Evolutionary conservation across 2,329 filamentous ascomycete genomes (phyloP), one percentile per base, ranked within the genome.

Genomic region (Exophiala calicioides): DNA sequence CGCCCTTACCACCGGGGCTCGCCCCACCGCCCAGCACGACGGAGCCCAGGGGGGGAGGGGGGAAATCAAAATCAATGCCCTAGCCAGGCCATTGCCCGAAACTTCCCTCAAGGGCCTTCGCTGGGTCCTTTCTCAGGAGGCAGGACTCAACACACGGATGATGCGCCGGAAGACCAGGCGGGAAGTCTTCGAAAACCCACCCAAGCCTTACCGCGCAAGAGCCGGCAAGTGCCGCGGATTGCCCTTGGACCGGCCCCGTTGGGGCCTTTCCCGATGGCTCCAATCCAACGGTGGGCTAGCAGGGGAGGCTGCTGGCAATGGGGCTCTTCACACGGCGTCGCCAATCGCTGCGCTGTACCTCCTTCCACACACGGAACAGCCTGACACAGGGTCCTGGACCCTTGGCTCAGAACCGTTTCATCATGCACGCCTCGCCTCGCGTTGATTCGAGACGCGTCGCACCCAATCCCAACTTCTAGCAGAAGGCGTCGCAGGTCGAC

Each of bases 341-440:
- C 24, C 24, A 27, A 27, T 27, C 24, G 24, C 24, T 27, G 7
- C 12, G 24, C 24, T 12, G 24, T 12, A 12, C 24, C 24, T 12
- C 24, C 24, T 27, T 7, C 13, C 13, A 8, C 6, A 7, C 31
- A 33, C 6, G 7, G 31, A 8, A 8, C 8, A 13, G 31, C 31
- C 33, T 36, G 33, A 36, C 13, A 36, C 33, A n/a, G 27, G 18
- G 27, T n/a, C n/a, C n/a, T n/a, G n/a, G n/a, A n/a, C n/a, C n/a
- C n/a, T n/a, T n/a, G n/a, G n/a, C n/a, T n/a, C n/a, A n/a, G 16
- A 19, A 31, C 18, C 38, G 51, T 53, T 53, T 53, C 51, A 53
- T 44, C 30, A 12, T 29, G 19, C 23, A 32, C 29, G 3, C 31
- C 32, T 9, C 21, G 19, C 33, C 38, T 38, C 37, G n/a, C 16